Base-by-base conservation (phyloP, 371 early-diverging fungal genomes). In the Gilbertella persicaria region DNA sequence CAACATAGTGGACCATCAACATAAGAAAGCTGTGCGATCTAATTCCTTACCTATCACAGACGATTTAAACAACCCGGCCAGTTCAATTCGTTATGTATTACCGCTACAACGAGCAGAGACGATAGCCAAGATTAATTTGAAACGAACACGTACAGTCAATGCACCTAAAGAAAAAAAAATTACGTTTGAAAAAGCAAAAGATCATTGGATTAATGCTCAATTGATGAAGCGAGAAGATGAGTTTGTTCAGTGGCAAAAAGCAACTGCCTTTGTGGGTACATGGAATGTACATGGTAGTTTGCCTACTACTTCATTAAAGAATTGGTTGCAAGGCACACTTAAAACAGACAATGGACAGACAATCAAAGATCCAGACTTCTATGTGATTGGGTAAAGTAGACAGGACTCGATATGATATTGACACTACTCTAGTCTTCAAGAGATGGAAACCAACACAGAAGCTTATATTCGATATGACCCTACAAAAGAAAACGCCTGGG, bases 241-340 rank as follows among this genome's bases (percentile, higher is more conserved):
- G 16, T 84, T 86, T 66, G 74, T 72, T 0, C 57, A 53, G 4
- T 85, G 79, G 71, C 56, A 69, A 19, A 47, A 65, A 17, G 45
- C 72, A 46, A 78, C 59, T 37, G 69, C 89, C 2, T 91, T 94
- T 70, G 82, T 87, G 1, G 95, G 95, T 0, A 91, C 96, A 0
- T 96, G 94, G 91, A 96, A 96, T 57, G 94, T 95, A 14, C 93
- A 93, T 67, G 95, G 94, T 9, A 79, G 78, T 20, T 58, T 72
- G 10, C 83, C 91, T 1, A 70, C 81, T 3, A 72, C 83, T 29
- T 60, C 82, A 1, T 37, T 95, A 14, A 55, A 66, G 1, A 61
- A 78, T 7, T 97, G 95, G 95, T 62, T 94, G 1, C 60, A 70
- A 28, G 66, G 66, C 43, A 54, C 67, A 33, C 46, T 53, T 13